phyloP scores from a whole-genome alignment of 495 filamentous ascomycete species.

The Podospora australis region DNA sequence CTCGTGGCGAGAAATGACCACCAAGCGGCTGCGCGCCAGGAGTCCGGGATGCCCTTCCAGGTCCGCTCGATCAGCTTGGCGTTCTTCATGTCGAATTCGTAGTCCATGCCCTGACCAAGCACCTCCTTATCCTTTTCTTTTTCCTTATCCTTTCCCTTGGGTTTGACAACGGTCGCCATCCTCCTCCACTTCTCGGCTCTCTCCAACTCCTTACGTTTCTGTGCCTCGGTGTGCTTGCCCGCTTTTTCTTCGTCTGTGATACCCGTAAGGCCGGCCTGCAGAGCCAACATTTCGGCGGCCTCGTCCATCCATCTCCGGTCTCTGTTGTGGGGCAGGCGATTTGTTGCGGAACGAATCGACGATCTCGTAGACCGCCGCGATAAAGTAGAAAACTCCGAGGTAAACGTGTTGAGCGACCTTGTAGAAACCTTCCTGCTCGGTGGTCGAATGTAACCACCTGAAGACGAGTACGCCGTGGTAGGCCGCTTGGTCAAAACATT shows the following conservation, averaged over 20 bases:
- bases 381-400: conserved; percentile 43
- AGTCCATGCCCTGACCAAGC: conserved; percentile 75
- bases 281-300: conserved; percentile 82
- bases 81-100: conserved; percentile 79
- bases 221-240: conserved; percentile 48
- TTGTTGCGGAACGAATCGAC: conserved; percentile 58
- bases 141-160: conserved; percentile 1
- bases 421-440: conserved; percentile 45
- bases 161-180: conserved; percentile 73
- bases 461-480: conserved; percentile 32
- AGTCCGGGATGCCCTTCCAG: conserved; percentile 98
- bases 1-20: conserved; percentile 84
- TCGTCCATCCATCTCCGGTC: conserved; percentile 73
- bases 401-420: conserved; percentile 46
- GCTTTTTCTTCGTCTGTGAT: conserved; percentile 54
- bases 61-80: conserved; percentile 83
- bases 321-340: conserved; percentile 68
- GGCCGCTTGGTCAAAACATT: conserved; percentile 37
- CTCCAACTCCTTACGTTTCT: conserved; percentile 73
- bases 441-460: conserved; percentile 26
- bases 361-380: conserved; percentile 52
- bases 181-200: conserved; percentile 94
- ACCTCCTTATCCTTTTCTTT: not conserved
- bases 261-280: conserved; percentile 60
- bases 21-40: conserved; percentile 92